phyloP scores from a whole-genome alignment of 179 eudicot species.

The Heliamphora pulchella region DNA sequence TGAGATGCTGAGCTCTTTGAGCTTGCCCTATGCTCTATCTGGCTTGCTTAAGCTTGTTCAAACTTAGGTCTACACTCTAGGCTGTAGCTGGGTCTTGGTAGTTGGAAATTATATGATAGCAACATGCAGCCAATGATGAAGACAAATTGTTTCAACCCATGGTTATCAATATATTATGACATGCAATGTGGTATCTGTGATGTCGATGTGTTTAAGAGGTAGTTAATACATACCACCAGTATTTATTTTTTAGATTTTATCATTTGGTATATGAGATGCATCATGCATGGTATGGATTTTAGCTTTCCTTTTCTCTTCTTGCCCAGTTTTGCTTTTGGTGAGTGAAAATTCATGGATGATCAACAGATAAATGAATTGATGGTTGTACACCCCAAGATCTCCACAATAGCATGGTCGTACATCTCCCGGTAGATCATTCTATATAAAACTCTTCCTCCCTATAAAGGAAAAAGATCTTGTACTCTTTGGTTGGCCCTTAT shows the following conservation, averaged over 20 bases:
- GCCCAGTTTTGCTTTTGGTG: too few species aligned
- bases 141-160: not conserved
- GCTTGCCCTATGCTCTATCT: not conserved
- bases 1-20: conserved; percentile 3
- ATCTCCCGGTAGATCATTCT: too few species aligned
- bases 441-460: too few species aligned
- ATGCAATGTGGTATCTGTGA: not conserved
- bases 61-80: not conserved
- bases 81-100: not conserved
- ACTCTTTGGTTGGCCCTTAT: too few species aligned
- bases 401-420: too few species aligned
- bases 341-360: too few species aligned
- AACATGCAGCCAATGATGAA: conserved; percentile 3
- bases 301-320: too few species aligned
- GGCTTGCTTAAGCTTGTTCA: not conserved
- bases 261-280: not conserved
- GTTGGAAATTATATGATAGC: not conserved
- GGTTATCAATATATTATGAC: not conserved
- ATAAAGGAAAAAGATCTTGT: too few species aligned
- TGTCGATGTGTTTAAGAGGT: not conserved
- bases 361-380: too few species aligned
- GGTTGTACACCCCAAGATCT: too few species aligned
- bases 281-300: not conserved
- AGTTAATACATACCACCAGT: not conserved
- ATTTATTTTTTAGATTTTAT: not conserved